Conservation (phyloP, 2,329 filamentous ascomycete species). For the Aspergillus intermedius region DNA sequence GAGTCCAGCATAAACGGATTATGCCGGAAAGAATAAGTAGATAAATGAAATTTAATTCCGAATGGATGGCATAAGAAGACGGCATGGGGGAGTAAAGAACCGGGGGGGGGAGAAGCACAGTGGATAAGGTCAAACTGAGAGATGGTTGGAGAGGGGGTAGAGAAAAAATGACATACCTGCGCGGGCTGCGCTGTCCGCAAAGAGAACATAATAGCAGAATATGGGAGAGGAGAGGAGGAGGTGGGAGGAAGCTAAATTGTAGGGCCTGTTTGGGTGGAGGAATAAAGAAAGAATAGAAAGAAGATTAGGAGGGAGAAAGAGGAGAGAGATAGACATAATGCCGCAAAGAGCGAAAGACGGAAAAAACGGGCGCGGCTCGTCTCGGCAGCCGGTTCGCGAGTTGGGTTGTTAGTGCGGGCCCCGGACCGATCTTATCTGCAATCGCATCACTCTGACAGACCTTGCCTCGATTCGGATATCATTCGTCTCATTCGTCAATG, state of each 20-base stretch:
- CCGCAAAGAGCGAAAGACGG: constrained; percentile 7
- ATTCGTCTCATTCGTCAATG: not conserved
- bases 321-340: constrained; percentile 4
- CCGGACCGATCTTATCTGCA: constrained; percentile 6
- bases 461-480: not conserved
- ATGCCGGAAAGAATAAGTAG: no score
- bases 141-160: constrained; percentile 21
- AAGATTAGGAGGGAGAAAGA: constrained; percentile 11
- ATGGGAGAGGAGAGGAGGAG: constrained; percentile 12
- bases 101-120: constrained; percentile 33
- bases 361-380: constrained; percentile 29
- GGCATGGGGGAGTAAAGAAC: constrained; percentile 20
- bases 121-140: constrained; percentile 22
- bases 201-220: constrained; percentile 33
- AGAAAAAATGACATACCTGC: constrained; percentile 27
- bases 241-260: not conserved
- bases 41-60: not conserved
- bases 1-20: not conserved
- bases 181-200: constrained; percentile 34
- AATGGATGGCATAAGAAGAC: constrained; percentile 21
- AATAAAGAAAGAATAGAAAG: constrained; percentile 9
- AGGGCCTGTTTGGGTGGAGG: not conserved
- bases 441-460: not conserved
- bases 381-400: constrained; percentile 22
- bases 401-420: not conserved